Percentiles rank a stretch among this genome's conserved stretches.
phyloP scores from a whole-genome alignment of 179 eudicot genomes.

The Beta corolliflora region DNA sequence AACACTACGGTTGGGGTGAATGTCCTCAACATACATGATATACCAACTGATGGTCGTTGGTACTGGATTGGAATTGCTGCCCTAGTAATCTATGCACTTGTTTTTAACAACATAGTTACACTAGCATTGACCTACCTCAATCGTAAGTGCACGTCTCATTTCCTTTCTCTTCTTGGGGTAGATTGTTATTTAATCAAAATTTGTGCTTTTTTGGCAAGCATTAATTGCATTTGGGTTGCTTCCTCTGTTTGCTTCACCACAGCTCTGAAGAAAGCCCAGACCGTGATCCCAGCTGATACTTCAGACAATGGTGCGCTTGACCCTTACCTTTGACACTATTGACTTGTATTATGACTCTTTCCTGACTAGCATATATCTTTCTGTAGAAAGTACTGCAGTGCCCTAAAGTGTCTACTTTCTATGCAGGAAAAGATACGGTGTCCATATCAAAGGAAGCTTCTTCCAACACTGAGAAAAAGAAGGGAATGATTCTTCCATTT shows the following conservation, averaged over 20 bases:
- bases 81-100: conserved; percentile 50
- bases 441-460: neutral
- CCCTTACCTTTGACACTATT: neutral
- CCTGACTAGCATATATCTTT: neutral
- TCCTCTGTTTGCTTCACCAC: conserved; percentile 24
- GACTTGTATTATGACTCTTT: neutral
- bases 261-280: conserved; percentile 65
- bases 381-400: neutral
- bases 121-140: conserved; percentile 63
- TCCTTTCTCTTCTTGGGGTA: neutral
- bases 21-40: conserved; percentile 35
- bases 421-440: neutral
- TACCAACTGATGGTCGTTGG: conserved; percentile 61
- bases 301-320: neutral
- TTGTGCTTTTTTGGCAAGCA: neutral
- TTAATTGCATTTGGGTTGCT: conserved; percentile 6
- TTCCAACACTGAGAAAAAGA: conserved; percentile 25
- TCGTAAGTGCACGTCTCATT: conserved; percentile 48
- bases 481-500: conserved; percentile 70
- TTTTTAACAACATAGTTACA: conserved; percentile 71
- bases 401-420: conserved; percentile 3
- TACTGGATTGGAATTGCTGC: conserved; percentile 83
- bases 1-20: conserved; percentile 37
- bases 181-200: neutral
- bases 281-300: conserved; percentile 41